Base-by-base conservation (phyloP, 1,139 yeast genomes). In the Yamadazyma blattariae region DNA sequence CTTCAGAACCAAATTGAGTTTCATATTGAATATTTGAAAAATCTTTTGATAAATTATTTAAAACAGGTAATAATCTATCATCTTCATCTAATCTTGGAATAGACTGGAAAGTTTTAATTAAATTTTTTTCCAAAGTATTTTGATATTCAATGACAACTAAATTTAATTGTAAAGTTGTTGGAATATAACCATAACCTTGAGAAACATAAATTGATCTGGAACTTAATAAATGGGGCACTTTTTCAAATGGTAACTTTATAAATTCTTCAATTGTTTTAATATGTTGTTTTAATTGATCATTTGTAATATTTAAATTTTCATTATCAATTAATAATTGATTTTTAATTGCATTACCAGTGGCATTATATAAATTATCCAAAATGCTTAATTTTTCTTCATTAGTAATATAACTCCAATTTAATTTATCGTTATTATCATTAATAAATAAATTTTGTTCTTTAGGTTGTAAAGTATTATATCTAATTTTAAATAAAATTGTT, bases 81-180 rank as follows among this genome's bases (percentile, higher is more conserved):
- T 90, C 97, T 61, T 92, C 97, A 51, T 89, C 96, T 37, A 92
- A 65, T 14, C 94, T 71, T 3, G 97, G 95, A 36, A 90, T 64
- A 17, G 85, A 74, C 48, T 84, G 85, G 49, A 88, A 83, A 0
- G 97, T 87, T 38, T 71, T 65, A 16, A 80, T 60, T 41, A 92
- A 66, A 25, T 79, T 77, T 8, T 62, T 56, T 4, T 59, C 56
- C 33, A 94, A 67, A 35, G 65, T 64, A 12, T 68, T 70, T 34
- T 77, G 67, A 54, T 82, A 90, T 55, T 88, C 96, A 28, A 65
- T 68, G 0, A 82, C 67, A 29, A 92, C 64, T 35, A 87, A 61
- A 38, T 79, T 79, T 44, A 84, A 64, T 56, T 89, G 97, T 53
- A 84, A 77, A 36, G 85, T 77, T 29, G 86, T 79, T 5, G 97